These are phyloP conservation scores for Cichorium intybus DNA, from an alignment of 140 eudicot genomes.

Conservation along the genomic window DNA sequence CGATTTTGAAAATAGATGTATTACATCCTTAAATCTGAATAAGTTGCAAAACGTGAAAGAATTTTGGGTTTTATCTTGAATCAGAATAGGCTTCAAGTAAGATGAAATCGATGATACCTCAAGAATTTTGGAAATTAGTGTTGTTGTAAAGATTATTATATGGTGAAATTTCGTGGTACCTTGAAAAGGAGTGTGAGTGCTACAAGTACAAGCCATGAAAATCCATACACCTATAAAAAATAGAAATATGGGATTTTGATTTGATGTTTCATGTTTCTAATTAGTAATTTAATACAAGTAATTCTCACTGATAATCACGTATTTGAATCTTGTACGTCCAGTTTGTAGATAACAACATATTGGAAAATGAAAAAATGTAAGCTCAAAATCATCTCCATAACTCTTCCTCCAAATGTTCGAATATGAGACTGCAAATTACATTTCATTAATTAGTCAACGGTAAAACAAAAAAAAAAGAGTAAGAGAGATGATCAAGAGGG, in stretches of 20 bases:
- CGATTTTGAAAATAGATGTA: too few species aligned
- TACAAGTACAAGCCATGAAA: constrained; percentile 84
- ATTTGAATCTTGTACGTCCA: constrained; percentile 68
- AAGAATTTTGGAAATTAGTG: not conserved
- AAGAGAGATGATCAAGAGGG: too few species aligned
- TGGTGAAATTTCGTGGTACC: constrained; percentile 40
- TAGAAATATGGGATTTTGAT: not conserved
- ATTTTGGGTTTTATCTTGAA: too few species aligned
- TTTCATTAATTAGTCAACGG: not conserved
- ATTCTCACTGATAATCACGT: constrained; percentile 72
- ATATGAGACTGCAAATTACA: constrained; percentile 69
- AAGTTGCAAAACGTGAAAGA: too few species aligned
- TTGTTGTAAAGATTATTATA: too few species aligned
- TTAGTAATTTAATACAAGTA: too few species aligned
- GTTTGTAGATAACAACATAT: constrained; percentile 81
- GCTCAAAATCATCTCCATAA: constrained; percentile 90
- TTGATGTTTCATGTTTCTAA: too few species aligned
- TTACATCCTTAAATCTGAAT: too few species aligned
- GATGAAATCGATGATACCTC: too few species aligned
- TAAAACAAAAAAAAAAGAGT: not conserved
- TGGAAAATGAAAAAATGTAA: constrained; percentile 90
- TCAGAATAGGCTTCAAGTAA: too few species aligned
- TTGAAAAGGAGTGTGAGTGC: constrained; percentile 74
- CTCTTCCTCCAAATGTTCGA: constrained; percentile 66
- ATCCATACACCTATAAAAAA: constrained; percentile 63